Percentiles rank a stretch among this genome's conserved stretches.
Conservation (phyloP, 2,329 filamentous ascomycete species). For the Exserohilum rostratum region DNA sequence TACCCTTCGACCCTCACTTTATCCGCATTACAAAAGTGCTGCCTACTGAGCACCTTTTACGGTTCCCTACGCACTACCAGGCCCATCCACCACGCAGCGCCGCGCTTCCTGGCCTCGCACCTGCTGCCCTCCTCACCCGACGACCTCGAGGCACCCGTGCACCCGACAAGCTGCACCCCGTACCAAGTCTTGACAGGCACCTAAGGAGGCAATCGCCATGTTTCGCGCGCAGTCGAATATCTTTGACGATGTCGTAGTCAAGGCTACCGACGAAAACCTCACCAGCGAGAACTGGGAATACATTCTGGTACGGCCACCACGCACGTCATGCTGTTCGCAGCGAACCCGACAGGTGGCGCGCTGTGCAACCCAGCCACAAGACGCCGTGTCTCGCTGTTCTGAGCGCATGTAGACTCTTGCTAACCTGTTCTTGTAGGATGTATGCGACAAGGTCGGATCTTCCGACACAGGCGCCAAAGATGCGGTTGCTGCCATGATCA, state of each 20-base stretch:
- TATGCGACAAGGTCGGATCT: slow-evolving; percentile 63
- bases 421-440: slow-evolving; percentile 55
- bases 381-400: not conserved
- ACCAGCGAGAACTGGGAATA: slow-evolving; percentile 81
- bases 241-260: slow-evolving; percentile 74
- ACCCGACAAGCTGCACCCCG: slow-evolving; percentile 5
- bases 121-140: not conserved
- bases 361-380: not conserved
- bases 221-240: slow-evolving; percentile 66
- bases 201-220: slow-evolving; percentile 44
- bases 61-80: too few relatives aligned
- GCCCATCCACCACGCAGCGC: not conserved
- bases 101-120: not conserved
- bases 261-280: slow-evolving; percentile 96
- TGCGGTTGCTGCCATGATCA: slow-evolving; percentile 87
- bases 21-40: not conserved
- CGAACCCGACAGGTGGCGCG: not conserved
- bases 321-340: not conserved
- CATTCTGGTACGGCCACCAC: slow-evolving; percentile 59
- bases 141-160: slow-evolving; percentile 11
- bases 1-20: slow-evolving; percentile 5
- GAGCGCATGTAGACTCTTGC: not conserved
- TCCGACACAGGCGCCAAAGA: slow-evolving; percentile 72
- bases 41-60: not conserved
- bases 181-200: not conserved